Evolutionary conservation across 768 basidiomycete genomes (phyloP), one percentile per base, ranked within the genome.

Genomic region (Hortiboletus flavorubellus): DNA sequence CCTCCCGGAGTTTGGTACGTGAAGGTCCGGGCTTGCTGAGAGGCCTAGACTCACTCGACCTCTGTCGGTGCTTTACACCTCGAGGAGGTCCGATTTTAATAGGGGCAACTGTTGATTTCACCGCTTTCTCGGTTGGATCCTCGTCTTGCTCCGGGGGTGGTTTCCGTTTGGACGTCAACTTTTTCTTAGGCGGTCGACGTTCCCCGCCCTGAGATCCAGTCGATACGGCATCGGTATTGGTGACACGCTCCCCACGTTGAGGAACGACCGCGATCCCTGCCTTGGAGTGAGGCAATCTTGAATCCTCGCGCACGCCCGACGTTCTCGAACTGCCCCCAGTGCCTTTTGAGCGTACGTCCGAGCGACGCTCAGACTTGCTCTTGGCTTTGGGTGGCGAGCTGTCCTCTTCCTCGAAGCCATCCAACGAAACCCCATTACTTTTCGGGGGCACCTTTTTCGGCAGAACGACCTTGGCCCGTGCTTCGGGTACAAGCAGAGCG

Each of bases 81-180:
- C 61, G 65, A 23, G 68, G 69, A 31, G 69, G 68, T 2, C 69
- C 69, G 11, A 68, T 5, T 33, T 69, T 69, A 12, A 59, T 35
- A 14, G 31, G 50, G 7, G 15, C 5, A 16, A n/a, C 23, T 2
- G 40, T 2, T 5, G 35, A 16, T n/a, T 46, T 51, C 6, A 31
- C 50, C 29, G 46, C 57, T 8, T 52, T 30, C 46, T 60, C 64
- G 3, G 59, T 49, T 7, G 16, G 23, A 15, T 42, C 41, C 8
- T 44, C 14, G 2, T 23, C 7, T 23, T 30, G 35, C 18, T 54
- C 44, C 9, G 47, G 30, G 23, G 41, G 3, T 8, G 48, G 29
- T 18, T 34, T 42, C 11, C 29, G 31, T 23, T 54, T 51, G 7
- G 40, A 31, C 11, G 8, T 15, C 30, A 29, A 14, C 30, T 53